Percentiles rank a stretch among this genome's conserved stretches.
Conservation (phyloP, 768 basidiomycete genomes). For the Agaricus sinodeliciosus region DNA sequence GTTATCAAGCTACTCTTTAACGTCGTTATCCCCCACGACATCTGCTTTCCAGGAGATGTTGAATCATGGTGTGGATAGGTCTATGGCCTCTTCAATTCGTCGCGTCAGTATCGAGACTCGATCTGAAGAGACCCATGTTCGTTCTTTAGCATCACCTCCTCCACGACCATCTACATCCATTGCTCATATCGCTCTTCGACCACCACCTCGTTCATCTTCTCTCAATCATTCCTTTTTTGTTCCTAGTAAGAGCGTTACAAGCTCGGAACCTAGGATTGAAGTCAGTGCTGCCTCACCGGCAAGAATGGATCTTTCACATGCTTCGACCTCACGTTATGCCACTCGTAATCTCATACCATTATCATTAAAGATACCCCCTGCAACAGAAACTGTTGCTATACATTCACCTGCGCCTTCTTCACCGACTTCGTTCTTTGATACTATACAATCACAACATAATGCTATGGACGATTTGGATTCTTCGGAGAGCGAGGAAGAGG, state of each 20-base stretch:
- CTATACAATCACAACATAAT: slow-evolving; percentile 60
- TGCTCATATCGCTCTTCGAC: slow-evolving; percentile 33
- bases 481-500: slow-evolving; percentile 42
- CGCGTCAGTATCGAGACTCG: slow-evolving; percentile 11
- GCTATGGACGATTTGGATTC: slow-evolving; percentile 71
- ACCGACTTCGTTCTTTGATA: slow-evolving; percentile 70
- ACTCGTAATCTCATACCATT: slow-evolving; percentile 19
- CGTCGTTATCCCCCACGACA: slow-evolving; percentile 56
- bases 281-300: slow-evolving; percentile 37
- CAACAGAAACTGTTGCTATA: slow-evolving; percentile 30
- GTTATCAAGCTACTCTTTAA: slow-evolving; percentile 60
- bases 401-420: slow-evolving; percentile 57
- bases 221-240: slow-evolving; percentile 16
- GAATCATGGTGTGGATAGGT: slow-evolving; percentile 19
- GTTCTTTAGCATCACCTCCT: slow-evolving; percentile 46
- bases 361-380: slow-evolving; percentile 40
- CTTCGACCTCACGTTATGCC: slow-evolving; percentile 26
- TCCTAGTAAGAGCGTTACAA: slow-evolving; percentile 11
- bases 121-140: slow-evolving; percentile 11
- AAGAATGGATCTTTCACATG: slow-evolving; percentile 28
- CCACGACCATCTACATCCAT: slow-evolving; percentile 62
- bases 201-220: slow-evolving; percentile 17
- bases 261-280: slow-evolving; percentile 23
- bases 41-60: slow-evolving; percentile 74
- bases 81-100: slow-evolving; percentile 17